These are phyloP conservation scores for Zoysia japonica DNA, from an alignment of 176 grass and related monocot genomes.

Conservation along the genomic window DNA sequence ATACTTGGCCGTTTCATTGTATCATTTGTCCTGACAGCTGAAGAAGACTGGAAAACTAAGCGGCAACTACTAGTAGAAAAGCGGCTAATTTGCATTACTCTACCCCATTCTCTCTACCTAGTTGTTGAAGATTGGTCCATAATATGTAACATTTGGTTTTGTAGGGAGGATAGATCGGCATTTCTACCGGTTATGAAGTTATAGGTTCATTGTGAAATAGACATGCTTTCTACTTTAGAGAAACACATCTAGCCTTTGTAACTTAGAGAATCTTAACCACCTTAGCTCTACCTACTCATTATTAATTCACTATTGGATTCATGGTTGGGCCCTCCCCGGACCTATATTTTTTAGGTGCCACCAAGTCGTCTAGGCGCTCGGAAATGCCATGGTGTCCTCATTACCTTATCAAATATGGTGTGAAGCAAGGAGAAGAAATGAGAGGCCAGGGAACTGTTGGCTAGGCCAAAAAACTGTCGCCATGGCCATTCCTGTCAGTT, in stretches of 20 bases:
- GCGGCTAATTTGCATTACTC: conserved; percentile 48
- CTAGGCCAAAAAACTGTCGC: too few relatives aligned
- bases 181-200: background rate
- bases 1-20: background rate
- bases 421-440: too few relatives aligned
- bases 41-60: conserved; percentile 96
- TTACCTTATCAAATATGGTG: too few relatives aligned
- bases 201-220: conserved; percentile 22
- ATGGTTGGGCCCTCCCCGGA: too few relatives aligned
- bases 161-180: background rate
- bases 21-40: conserved; percentile 50
- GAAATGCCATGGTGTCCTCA: too few relatives aligned
- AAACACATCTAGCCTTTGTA: background rate
- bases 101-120: background rate
- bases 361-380: too few relatives aligned
- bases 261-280: too few relatives aligned
- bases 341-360: too few relatives aligned
- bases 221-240: conserved; percentile 27
- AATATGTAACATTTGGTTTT: background rate
- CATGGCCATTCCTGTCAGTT: too few relatives aligned
- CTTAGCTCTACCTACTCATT: too few relatives aligned
- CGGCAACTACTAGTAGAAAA: conserved; percentile 78
- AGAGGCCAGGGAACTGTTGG: too few relatives aligned
- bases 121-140: background rate
- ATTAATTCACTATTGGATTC: too few relatives aligned